Base-by-base conservation (phyloP, 2,329 filamentous ascomycete genomes). In the Fusarium mundagurra region DNA sequence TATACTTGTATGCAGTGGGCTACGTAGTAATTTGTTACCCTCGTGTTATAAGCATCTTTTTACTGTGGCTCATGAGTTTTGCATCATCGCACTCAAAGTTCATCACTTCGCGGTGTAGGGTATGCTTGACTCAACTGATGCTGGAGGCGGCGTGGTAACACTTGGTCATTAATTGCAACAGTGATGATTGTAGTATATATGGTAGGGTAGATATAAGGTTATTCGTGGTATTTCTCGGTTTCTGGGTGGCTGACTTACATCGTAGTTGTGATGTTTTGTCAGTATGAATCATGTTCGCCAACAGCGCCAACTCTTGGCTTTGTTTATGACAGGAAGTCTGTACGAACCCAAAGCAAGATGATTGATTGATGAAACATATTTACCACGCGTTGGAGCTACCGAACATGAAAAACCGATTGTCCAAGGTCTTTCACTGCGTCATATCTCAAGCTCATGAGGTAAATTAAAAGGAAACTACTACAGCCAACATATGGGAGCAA, bases 61-160 rank as follows among this genome's bases (percentile, higher is more conserved):
- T 51, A 17, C 22, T 17, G 18, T 24, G n/a, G 17, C n/a, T 24
- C 6, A 51, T 33, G 31, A 34, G 48, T 33, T 10, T 34, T 51
- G 22, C 13, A 33, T 33, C n/a, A 24, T 34, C 12, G 31, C n/a
- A 20, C 31, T 54, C 34, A 29, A 51, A 20, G 10, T 51, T 33
- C 29, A 29, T 24, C 29, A 31, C 7, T 13, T 24, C 8, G 9
- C 14, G 36, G 14, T 76, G 29, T 72, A 77, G 75, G 75, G 75
- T 77, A 77, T 41, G 5, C 5, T 16, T 0, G 3, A 24, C 38
- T 39, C 7, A 39, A 55, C 8, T 16, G 33, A 14, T 45, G 31
- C n/a, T 24, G 22, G 64, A 43, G 33, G 39, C 29, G 59, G 45
- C 34, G 11, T 29, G 13, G 31, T 27, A 17, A 44, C 50, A 54